Conservation (phyloP, 805 yeast genomes). For the Torulaspora franciscae region DNA sequence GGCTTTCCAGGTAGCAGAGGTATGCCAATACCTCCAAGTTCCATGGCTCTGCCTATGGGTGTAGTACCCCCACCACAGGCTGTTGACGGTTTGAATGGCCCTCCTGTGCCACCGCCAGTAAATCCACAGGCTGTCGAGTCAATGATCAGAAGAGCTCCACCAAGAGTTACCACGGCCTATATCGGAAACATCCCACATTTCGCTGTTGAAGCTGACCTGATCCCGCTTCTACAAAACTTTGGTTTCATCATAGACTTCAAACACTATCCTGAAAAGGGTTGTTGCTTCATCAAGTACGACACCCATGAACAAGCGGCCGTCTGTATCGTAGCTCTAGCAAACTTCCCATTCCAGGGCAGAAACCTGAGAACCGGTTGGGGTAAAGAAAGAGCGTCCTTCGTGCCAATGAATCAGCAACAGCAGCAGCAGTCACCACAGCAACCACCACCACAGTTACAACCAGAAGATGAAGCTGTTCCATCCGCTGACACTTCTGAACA, state of each 20-base stretch:
- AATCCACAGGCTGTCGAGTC: conserved; percentile 60
- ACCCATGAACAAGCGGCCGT: conserved; percentile 85
- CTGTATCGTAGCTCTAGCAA: conserved; percentile 77
- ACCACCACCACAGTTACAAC: neutral
- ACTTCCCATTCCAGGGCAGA: conserved; percentile 64
- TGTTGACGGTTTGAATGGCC: conserved; percentile 18
- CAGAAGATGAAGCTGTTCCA: conserved; percentile 2
- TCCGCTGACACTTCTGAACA: conserved; percentile 4
- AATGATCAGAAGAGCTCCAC: conserved; percentile 72
- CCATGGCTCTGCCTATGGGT: conserved; percentile 25
- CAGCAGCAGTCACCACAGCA: conserved; percentile 1
- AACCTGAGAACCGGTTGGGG: conserved; percentile 88
- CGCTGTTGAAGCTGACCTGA: conserved; percentile 65
- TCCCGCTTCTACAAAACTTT: conserved; percentile 69
- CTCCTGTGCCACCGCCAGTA: conserved; percentile 33
- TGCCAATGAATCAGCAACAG: conserved; percentile 26
- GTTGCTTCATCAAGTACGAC: conserved; percentile 85
- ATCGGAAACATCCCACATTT: conserved; percentile 79
- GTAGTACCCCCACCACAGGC: conserved; percentile 23
- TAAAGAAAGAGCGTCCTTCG: conserved; percentile 45
- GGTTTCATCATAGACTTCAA: conserved; percentile 81
- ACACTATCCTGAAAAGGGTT: conserved; percentile 73
- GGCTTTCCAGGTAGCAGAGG: conserved; percentile 18
- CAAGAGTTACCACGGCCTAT: conserved; percentile 66
- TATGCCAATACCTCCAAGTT: conserved; percentile 21